Base-by-base conservation (phyloP, 208 protist species). In the Porcisia hertigi region DNA sequence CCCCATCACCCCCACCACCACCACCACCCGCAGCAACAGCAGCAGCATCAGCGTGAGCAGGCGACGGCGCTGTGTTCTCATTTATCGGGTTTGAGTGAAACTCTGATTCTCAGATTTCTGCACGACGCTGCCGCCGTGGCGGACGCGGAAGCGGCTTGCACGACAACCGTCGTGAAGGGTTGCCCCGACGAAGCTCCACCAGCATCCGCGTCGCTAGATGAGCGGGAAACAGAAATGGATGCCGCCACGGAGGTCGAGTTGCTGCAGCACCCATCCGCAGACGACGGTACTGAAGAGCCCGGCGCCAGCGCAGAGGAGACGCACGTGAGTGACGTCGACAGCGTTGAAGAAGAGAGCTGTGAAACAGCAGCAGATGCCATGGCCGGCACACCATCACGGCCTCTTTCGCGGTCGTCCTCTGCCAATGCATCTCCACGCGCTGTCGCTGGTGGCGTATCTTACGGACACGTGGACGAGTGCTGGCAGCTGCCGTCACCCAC, bases 391-490 rank as follows among this genome's bases (percentile, higher is more conserved):
- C 20, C 63, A 7, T 67, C 63, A 52, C 8, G 11, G 18, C 41
- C 63, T 30, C 63, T 67, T 20, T 67, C 63, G 63, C 63, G 39
- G 34, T 67, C 30, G 1, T 57, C 49, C 47, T 71, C 65, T 70
- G 65, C n/a, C n/a, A 45, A 71, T n/a, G 49, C 66, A 18, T 14
- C 66, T 7, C 47, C 14, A 25, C 12, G 47, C 9, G 47, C 47
- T 23, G 47, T 43, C n/a, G 36, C 47, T n/a, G n/a, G 25, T 8
- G 66, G n/a, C 23, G 70, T 45, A 49, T 43, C 39, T 20, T 25
- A 60, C 14, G 34, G 9, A 11, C 63, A 34, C 25, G 41, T 18
- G 7, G 41, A 30, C 8, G 69, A 59, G 49, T 3, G 20, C 20
- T 1, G 18, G 18, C 23, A 25, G 39, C 69, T 60, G 36, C 41